Conservation (phyloP, 1,139 yeast genomes). For the Eremothecium sinecaudum region DNA sequence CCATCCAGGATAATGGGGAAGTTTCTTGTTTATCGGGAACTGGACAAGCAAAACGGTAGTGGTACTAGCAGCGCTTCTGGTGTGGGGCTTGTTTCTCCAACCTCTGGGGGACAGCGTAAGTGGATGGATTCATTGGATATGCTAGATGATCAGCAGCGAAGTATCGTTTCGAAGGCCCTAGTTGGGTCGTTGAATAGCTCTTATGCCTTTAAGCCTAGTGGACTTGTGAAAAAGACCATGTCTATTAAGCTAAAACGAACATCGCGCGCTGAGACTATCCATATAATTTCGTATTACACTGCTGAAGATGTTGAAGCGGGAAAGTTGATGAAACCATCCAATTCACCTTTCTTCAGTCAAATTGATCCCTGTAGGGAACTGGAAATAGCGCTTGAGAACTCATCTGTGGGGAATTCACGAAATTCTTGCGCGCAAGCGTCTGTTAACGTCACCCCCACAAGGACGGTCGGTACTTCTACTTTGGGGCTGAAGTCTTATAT, state of each 20-base stretch:
- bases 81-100: neutral
- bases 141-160: slow-evolving; percentile 21
- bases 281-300: slow-evolving; percentile 68
- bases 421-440: slow-evolving; percentile 3
- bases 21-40: slow-evolving; percentile 71
- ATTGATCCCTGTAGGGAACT: slow-evolving; percentile 48
- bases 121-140: neutral
- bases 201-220: slow-evolving; percentile 63
- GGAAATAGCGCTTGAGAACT: slow-evolving; percentile 51
- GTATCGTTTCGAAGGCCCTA: slow-evolving; percentile 15
- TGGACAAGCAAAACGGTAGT: slow-evolving; percentile 35
- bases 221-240: slow-evolving; percentile 74
- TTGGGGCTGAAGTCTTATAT: neutral
- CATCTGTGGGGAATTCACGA: slow-evolving; percentile 40
- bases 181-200: slow-evolving; percentile 52
- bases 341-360: slow-evolving; percentile 42
- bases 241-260: slow-evolving; percentile 41
- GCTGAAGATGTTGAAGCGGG: slow-evolving; percentile 63
- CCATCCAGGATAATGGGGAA: slow-evolving; percentile 81
- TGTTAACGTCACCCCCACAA: neutral
- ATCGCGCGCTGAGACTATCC: slow-evolving; percentile 43
- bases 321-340: slow-evolving; percentile 50
- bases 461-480: slow-evolving; percentile 1
- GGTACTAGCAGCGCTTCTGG: slow-evolving; percentile 4
- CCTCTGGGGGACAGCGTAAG: slow-evolving; percentile 1